Evolutionary conservation across 352 stramenopile genomes (phyloP), one percentile per base, ranked within the genome.

Genomic region (Phytopythium cucurbitacearum): DNA sequence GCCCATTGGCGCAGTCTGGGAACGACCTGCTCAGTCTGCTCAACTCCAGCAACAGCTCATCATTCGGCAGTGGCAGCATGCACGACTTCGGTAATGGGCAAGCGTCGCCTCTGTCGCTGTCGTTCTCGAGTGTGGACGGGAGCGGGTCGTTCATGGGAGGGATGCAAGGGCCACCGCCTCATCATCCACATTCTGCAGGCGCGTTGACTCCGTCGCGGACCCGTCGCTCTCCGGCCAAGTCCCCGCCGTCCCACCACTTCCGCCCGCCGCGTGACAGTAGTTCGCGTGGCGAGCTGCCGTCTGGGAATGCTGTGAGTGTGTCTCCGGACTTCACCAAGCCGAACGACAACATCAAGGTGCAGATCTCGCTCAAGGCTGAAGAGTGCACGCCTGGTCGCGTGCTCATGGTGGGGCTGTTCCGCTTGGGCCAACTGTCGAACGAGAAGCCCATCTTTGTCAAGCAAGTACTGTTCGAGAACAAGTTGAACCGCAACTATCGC

Each of bases 371-470:
- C 0, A 51, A 78, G 16, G 76, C 72, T 0, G 71, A 87, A 13
- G 74, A 87, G 48, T 90, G 79, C 55, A 44, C 71, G 7, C 56
- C 60, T 7, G 74, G 76, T 4, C 76, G 80, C 15, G 68, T 86
- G 33, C 55, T 92, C 4, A 72, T 92, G 45, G 76, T 92, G 34
- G 82, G 82, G 0, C 76, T 92, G 32, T 92, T 90, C 44, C 82
- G 82, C 34, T 59, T 77, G 3, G 74, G 77, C 15, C 82, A 90
- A 16, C 63, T 68, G 10, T 80, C 76, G 4, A 89, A 89, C 47
- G 74, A 91, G 55, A 87, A 87, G 38, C 83, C 83, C 15, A 91
- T 93, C 53, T 93, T 93, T 40, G 75, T 93, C 39, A 90, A 90
- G 56, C 80, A 90, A 48, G 73, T 93, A 15, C 71, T 91, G 0